Evolutionary conservation across 2,329 filamentous ascomycete genomes (phyloP).

Genomic region (Colletotrichum lupini): DNA sequence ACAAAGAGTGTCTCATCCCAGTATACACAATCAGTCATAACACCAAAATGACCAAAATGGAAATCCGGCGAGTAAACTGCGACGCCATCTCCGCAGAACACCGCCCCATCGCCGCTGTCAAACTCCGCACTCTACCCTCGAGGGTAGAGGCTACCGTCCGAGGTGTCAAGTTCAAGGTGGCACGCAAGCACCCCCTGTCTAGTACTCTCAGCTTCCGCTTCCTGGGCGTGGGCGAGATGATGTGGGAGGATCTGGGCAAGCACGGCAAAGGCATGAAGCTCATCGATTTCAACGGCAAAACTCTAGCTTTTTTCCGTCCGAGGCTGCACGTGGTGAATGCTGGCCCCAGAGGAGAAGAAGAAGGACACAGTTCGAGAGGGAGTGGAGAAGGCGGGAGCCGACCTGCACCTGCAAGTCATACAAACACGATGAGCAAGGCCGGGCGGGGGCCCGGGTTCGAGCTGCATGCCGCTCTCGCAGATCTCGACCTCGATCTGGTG

Average conservation of each 20-base stretch:
- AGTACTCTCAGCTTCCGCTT: slow-evolving; percentile 27
- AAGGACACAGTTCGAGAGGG: background rate
- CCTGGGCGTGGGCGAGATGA: slow-evolving; percentile 23
- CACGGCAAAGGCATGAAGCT: slow-evolving; percentile 24
- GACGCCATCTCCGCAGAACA: slow-evolving; percentile 4
- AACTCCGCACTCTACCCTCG: slow-evolving; percentile 23
- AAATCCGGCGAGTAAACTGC: slow-evolving; percentile 9
- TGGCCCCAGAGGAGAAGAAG: background rate
- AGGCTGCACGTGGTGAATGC: background rate
- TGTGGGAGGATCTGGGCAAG: slow-evolving; percentile 23
- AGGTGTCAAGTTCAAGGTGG: slow-evolving; percentile 29
- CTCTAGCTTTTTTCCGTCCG: slow-evolving; percentile 20
- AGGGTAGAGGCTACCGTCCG: slow-evolving; percentile 26
- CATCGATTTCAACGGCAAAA: slow-evolving; percentile 31
- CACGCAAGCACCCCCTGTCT: slow-evolving; percentile 25
- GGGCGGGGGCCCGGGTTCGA: slow-evolving; percentile 27
- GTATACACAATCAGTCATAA: slow-evolving; percentile 24
- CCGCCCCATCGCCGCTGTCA: slow-evolving; percentile 18
- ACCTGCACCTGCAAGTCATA: background rate
- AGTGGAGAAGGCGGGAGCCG: background rate
- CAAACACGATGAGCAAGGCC: background rate
- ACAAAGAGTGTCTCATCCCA: background rate
- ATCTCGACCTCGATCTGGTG: slow-evolving; percentile 32
- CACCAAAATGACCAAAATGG: slow-evolving; percentile 28
- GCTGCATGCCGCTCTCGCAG: slow-evolving; percentile 21